Percentiles rank a stretch among this genome's conserved stretches.
Evolutionary conservation across 306 rosid species (phyloP).

Genomic region (Castanea mollissima): DNA sequence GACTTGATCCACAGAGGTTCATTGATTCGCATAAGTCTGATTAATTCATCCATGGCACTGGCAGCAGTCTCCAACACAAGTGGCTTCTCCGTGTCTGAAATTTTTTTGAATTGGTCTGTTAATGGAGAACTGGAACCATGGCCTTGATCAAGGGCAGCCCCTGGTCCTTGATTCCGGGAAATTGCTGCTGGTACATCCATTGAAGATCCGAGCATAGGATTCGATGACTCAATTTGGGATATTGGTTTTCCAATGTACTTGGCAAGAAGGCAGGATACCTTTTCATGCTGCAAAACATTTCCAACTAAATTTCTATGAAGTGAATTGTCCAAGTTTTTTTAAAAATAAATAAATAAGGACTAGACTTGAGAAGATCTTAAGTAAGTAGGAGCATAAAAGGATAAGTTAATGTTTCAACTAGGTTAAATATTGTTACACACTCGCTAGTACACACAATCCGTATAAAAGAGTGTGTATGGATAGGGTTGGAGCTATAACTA

Average conservation of each 20-base stretch:
- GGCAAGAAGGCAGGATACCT: slow-evolving; percentile 32
- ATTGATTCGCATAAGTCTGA: slow-evolving; percentile 30
- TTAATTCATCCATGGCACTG: slow-evolving; percentile 51
- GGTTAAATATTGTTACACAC: too few relatives aligned
- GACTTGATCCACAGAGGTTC: slow-evolving; percentile 63
- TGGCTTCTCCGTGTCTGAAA: slow-evolving; percentile 32
- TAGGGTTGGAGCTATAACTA: too few relatives aligned
- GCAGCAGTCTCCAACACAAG: slow-evolving; percentile 40
- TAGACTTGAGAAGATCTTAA: neutral
- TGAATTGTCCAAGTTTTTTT: neutral
- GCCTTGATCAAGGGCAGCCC: slow-evolving; percentile 11
- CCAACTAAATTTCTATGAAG: neutral
- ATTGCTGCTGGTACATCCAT: neutral
- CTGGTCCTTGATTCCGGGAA: slow-evolving; percentile 19
- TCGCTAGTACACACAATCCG: rapidly evolving
- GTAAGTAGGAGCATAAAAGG: neutral
- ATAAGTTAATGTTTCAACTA: neutral
- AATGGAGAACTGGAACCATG: neutral
- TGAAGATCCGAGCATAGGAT: slow-evolving; percentile 22
- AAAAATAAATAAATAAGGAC: neutral
- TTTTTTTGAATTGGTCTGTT: slow-evolving; percentile 1
- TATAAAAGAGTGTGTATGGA: too few relatives aligned
- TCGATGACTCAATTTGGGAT: slow-evolving; percentile 24
- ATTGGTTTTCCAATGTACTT: slow-evolving; percentile 35
- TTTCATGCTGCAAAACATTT: slow-evolving; percentile 46